Conservation (phyloP, 2,329 filamentous ascomycete genomes). For the Botrytis pseudocinerea region DNA sequence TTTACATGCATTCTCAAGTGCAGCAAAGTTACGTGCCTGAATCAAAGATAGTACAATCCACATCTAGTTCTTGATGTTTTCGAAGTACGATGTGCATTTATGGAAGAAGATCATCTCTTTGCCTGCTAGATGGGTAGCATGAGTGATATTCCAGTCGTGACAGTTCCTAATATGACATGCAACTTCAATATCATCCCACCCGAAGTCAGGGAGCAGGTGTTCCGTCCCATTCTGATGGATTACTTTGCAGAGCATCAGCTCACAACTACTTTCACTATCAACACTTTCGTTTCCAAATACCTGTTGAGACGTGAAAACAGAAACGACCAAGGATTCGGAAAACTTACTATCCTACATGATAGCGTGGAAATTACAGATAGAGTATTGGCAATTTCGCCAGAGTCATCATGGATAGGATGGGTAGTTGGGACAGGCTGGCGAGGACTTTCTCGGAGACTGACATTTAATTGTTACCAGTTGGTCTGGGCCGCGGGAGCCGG, state of each 20-base stretch:
- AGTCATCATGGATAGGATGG: neutral
- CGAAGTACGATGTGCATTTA: too few relatives aligned
- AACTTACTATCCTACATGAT: too few relatives aligned
- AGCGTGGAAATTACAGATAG: neutral
- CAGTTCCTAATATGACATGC: neutral
- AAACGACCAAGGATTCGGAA: too few relatives aligned
- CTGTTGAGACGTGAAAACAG: too few relatives aligned
- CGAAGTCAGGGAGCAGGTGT: neutral
- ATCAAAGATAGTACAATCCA: neutral
- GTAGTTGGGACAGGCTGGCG: accelerated
- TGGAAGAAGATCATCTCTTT: too few relatives aligned
- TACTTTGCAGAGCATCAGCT: neutral
- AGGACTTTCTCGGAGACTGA: neutral
- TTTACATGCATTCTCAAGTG: neutral
- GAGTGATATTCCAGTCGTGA: too few relatives aligned
- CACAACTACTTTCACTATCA: neutral
- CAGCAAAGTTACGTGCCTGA: neutral
- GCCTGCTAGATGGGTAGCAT: too few relatives aligned
- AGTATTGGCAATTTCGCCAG: neutral
- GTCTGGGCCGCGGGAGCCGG: neutral
- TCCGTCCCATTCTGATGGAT: neutral
- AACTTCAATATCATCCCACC: neutral
- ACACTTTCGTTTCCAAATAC: neutral
- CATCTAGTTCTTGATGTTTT: neutral
- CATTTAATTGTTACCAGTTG: neutral